Percentiles rank a stretch among this genome's conserved stretches.
Conservation (phyloP, 805 yeast species). For the Candida schatavii region DNA sequence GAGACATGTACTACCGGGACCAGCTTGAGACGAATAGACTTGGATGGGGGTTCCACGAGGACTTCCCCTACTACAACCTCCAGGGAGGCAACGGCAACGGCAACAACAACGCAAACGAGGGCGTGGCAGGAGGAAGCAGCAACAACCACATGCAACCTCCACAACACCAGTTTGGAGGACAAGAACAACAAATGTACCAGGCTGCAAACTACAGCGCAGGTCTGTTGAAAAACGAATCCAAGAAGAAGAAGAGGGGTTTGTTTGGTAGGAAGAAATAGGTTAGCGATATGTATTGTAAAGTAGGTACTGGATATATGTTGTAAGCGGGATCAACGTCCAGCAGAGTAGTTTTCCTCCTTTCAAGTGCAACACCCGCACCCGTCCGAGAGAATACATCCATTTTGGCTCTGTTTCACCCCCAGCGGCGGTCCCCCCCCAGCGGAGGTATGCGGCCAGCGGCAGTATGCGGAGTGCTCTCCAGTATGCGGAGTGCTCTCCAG, state of each 20-base stretch:
- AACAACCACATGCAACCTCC: constrained; percentile 22
- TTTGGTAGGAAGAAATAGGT: constrained; percentile 60
- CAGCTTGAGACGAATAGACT: constrained; percentile 73
- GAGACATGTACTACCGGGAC: constrained; percentile 75
- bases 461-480: too few species aligned
- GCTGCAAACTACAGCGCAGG: constrained; percentile 61
- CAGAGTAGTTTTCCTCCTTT: too few species aligned
- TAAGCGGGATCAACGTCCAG: too few species aligned
- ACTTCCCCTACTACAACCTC: constrained; percentile 56
- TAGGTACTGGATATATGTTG: too few species aligned
- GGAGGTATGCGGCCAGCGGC: too few species aligned
- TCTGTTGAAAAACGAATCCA: constrained; percentile 38
- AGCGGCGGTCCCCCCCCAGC: too few species aligned
- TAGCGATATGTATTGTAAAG: background rate
- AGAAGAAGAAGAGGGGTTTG: constrained; percentile 70
- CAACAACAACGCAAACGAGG: constrained; percentile 16
- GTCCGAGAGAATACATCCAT: too few species aligned
- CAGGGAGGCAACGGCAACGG: constrained; percentile 29
- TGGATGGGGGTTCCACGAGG: constrained; percentile 87
- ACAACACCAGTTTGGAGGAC: constrained; percentile 38
- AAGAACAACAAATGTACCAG: constrained; percentile 44
- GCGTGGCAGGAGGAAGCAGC: constrained; percentile 23
- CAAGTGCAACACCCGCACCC: too few species aligned
- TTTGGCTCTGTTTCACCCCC: too few species aligned
- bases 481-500: too few species aligned